phyloP scores from a whole-genome alignment of 2,329 filamentous ascomycete genomes.

The Calonectria leucothoes region DNA sequence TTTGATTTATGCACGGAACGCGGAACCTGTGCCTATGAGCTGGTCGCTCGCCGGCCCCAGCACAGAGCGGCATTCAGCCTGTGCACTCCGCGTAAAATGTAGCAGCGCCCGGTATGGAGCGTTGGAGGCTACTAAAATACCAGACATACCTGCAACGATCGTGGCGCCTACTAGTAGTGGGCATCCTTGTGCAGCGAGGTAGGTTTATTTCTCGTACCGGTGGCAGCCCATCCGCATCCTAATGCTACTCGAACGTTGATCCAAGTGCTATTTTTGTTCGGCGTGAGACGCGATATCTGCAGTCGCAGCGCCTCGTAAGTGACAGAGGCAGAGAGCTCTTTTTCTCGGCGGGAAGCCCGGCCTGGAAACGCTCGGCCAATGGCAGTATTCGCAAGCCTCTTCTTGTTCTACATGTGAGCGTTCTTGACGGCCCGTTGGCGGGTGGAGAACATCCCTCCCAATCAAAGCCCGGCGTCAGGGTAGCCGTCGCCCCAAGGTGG shows the following conservation, averaged over 20 bases:
- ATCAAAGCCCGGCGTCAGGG: slow-evolving; percentile 27
- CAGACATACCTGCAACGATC: slow-evolving; percentile 3
- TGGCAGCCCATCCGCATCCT: not conserved
- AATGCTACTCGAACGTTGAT: not conserved
- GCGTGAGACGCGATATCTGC: not conserved
- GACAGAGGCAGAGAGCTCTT: not conserved
- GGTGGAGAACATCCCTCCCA: slow-evolving; percentile 24
- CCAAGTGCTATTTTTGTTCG: not conserved
- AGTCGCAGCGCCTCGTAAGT: not conserved
- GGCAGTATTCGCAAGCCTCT: not conserved
- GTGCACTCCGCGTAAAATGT: slow-evolving; percentile 15
- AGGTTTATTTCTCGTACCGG: not conserved
- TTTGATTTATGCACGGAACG: not conserved
- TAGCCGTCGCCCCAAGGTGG: slow-evolving; percentile 28
- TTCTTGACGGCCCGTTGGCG: slow-evolving; percentile 12
- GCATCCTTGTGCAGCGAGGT: not conserved
- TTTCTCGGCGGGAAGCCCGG: slow-evolving; percentile 1
- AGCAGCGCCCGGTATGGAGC: slow-evolving; percentile 12
- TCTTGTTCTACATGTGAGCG: slow-evolving; percentile 7
- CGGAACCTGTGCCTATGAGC: not conserved
- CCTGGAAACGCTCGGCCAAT: not conserved
- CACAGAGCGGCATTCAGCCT: slow-evolving; percentile 11
- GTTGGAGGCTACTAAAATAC: slow-evolving; percentile 3
- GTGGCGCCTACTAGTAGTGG: slow-evolving; percentile 5
- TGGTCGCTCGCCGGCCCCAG: not conserved